Percentiles rank a stretch among this genome's conserved stretches.
These are phyloP conservation scores for Pythium volutum DNA, from an alignment of 352 stramenopile species.

Conservation along the genomic window DNA sequence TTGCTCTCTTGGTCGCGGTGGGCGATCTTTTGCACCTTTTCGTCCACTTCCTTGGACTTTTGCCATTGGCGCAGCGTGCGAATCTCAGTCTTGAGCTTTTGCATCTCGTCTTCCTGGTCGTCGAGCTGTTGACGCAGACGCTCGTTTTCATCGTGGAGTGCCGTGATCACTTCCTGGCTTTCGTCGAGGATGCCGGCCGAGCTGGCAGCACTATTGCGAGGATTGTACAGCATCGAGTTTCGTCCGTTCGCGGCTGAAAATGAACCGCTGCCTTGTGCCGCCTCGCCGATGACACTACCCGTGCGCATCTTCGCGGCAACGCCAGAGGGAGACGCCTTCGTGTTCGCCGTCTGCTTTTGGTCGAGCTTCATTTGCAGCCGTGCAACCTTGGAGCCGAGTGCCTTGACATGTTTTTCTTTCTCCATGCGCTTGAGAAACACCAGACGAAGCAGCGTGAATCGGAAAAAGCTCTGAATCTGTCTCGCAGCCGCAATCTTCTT, in stretches of 20 bases:
- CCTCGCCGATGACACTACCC: background rate
- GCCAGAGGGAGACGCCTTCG: conserved; percentile 23
- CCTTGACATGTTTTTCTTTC: conserved; percentile 47
- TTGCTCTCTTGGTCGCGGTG: conserved; percentile 85
- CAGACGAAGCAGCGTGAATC: conserved; percentile 67
- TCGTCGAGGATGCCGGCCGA: conserved; percentile 71
- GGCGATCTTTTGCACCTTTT: conserved; percentile 85
- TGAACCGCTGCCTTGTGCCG: conserved; percentile 6
- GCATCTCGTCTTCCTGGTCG: conserved; percentile 68
- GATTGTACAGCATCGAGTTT: conserved; percentile 41
- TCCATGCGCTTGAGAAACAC: conserved; percentile 81
- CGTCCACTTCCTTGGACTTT: conserved; percentile 83
- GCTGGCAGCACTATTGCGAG: conserved; percentile 61
- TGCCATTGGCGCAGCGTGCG: conserved; percentile 81
- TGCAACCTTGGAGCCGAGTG: conserved; percentile 39
- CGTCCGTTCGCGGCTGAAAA: conserved; percentile 20
- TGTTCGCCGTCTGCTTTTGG: conserved; percentile 21
- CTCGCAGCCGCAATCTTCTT: conserved; percentile 43
- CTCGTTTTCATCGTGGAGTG: conserved; percentile 82
- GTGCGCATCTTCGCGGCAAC: conserved; percentile 11
- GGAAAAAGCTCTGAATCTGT: conserved; percentile 74
- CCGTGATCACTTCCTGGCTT: conserved; percentile 85
- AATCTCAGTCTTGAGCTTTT: conserved; percentile 75
- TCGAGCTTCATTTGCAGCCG: conserved; percentile 36
- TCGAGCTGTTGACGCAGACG: conserved; percentile 70